Evolutionary conservation across 164 flowering plant species (phyloP).

Genomic region (Malania oleifera): DNA sequence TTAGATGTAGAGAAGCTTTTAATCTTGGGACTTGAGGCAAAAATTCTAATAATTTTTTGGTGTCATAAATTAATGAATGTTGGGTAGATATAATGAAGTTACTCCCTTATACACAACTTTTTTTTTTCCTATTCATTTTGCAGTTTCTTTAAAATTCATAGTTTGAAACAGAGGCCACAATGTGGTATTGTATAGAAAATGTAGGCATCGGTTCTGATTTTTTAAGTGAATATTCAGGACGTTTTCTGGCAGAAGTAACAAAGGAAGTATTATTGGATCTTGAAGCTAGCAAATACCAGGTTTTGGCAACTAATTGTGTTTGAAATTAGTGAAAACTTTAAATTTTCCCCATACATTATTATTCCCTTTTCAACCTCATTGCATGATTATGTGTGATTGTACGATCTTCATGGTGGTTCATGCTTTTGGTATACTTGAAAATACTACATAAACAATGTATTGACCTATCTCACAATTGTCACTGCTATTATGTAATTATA

Average conservation of each 20-base stretch:
- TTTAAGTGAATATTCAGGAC: conserved; percentile 30
- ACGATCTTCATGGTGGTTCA: too few species aligned
- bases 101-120: background rate
- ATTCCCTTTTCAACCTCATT: background rate
- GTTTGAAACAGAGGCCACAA: background rate
- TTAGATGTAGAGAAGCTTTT: too few species aligned
- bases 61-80: too few species aligned
- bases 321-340: background rate
- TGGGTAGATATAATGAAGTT: background rate
- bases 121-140: background rate
- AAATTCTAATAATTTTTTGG: too few species aligned
- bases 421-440: too few species aligned
- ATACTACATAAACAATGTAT: too few species aligned
- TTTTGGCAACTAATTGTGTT: conserved; percentile 2
- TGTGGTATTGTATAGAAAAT: background rate
- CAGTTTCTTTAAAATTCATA: background rate
- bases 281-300: conserved; percentile 67
- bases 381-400: background rate
- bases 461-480: too few species aligned
- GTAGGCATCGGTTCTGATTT: background rate
- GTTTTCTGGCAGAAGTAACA: conserved; percentile 55
- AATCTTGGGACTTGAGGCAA: too few species aligned
- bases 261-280: conserved; percentile 54
- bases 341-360: background rate
- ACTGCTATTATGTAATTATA: too few species aligned